Base-by-base conservation (phyloP, 495 filamentous ascomycete genomes). In the Neurospora sp. region DNA sequence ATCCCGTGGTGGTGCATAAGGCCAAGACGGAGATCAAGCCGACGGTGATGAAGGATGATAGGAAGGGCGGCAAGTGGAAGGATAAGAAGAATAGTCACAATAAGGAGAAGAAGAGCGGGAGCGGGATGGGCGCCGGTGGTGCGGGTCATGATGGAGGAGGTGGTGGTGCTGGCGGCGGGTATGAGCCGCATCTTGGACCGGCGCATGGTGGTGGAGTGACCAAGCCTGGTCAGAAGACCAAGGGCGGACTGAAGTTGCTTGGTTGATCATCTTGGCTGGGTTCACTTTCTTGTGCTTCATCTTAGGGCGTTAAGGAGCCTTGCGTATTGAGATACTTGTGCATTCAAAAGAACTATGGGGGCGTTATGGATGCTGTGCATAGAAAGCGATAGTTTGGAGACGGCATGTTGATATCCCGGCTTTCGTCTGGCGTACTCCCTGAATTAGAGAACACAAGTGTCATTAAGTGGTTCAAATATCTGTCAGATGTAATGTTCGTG, bases 1-100 rank as follows among this genome's bases (percentile, higher is more conserved):
- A 98, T 82, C 96, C 96, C 2, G 90, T 99, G 10, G 84, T 93
- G 60, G 85, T 98, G 74, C 90, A 91, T 81, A 91, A 94, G 78
- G 93, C 92, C 78, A 97, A 90, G 69, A 97, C 96, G 37, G 95
- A 98, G 83, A 91, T 98, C 78, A 92, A 91, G 76, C 90, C 92
- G 18, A 86, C 88, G 31, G 84, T 86, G 40, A 75, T 81, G 70
- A 85, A 83, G 77, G 83, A 86, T 41, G 80, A 84, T 27, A 72
- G 79, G 46, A 82, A 79, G 69, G 80, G 78, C 54, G 77, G 73
- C 71, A 80, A 80, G 74, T 74, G 83, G 69, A 75, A 80, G 75
- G 78, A 82, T 16, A 83, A 80, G 71, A 80, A 78, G 75, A 70
- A 75, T 20, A 73, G 62, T 42, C 78, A 71, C 5, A 76, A 77